phyloP scores from a whole-genome alignment of 371 early-diverging fungal species.

The Actinomortierella wolfii region DNA sequence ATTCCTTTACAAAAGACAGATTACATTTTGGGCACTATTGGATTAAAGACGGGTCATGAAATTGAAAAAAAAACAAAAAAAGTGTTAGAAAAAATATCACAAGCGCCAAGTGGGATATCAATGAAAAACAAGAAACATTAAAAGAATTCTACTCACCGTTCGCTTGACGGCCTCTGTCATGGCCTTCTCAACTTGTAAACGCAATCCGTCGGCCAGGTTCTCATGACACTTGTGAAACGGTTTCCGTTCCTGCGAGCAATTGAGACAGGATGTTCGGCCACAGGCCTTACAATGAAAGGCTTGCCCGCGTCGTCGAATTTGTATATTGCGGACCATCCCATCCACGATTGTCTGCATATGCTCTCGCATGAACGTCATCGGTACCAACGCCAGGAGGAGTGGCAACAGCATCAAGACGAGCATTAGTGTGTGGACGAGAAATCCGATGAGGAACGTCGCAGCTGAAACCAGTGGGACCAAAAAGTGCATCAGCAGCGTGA shows the following conservation, averaged over 20 bases:
- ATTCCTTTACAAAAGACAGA: slow-evolving; percentile 62
- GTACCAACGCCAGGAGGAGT: slow-evolving; percentile 8
- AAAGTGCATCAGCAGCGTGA: no score
- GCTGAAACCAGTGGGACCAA: background rate
- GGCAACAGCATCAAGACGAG: slow-evolving; percentile 6
- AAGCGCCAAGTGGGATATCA: background rate
- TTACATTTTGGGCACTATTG: slow-evolving; percentile 64
- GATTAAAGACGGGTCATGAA: no score
- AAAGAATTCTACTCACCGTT: slow-evolving; percentile 51
- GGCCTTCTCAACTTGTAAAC: slow-evolving; percentile 68
- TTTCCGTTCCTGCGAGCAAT: slow-evolving; percentile 51
- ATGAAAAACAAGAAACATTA: background rate
- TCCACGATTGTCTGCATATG: slow-evolving; percentile 9
- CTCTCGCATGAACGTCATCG: background rate
- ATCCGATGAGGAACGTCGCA: slow-evolving; percentile 3
- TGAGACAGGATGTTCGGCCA: slow-evolving; percentile 51
- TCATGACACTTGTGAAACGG: slow-evolving; percentile 64
- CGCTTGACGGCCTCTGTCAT: slow-evolving; percentile 72
- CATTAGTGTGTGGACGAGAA: slow-evolving; percentile 2
- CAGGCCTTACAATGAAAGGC: slow-evolving; percentile 59
- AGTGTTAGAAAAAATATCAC: no score
- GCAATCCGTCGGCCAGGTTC: slow-evolving; percentile 57
- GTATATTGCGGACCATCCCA: slow-evolving; percentile 4
- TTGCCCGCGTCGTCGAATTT: slow-evolving; percentile 9
- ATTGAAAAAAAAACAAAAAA: no score